Conservation (phyloP, 495 filamentous ascomycete genomes). For the Tuber microsphaerosporum region DNA sequence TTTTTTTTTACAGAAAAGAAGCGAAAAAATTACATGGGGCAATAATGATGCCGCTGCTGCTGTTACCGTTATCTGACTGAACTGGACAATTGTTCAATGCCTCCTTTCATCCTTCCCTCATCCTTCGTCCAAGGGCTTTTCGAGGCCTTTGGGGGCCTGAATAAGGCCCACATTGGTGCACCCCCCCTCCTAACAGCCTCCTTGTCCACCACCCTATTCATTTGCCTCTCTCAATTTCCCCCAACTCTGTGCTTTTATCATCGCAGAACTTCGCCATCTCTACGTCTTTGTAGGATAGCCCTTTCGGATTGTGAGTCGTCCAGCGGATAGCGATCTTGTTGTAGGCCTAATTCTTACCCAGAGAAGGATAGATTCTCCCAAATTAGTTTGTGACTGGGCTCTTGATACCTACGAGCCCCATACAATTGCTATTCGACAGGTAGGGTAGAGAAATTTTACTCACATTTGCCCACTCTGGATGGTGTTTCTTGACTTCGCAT, state of each 20-base stretch:
- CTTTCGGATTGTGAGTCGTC: constrained; percentile 67
- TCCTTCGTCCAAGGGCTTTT: not conserved
- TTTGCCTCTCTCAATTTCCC: constrained; percentile 44
- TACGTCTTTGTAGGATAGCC: constrained; percentile 63
- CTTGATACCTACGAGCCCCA: not conserved
- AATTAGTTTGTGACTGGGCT: not conserved
- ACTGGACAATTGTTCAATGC: not conserved
- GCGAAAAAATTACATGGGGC: not conserved
- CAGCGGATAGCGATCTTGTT: constrained; percentile 59
- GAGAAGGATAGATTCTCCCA: constrained; percentile 4
- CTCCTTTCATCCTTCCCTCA: not conserved
- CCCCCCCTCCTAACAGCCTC: constrained; percentile 30
- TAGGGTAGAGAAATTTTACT: constrained; percentile 5
- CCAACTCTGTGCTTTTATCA: constrained; percentile 49
- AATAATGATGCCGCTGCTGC: not conserved
- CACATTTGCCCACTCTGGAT: constrained; percentile 40
- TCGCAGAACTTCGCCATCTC: constrained; percentile 62
- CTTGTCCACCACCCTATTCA: not conserved
- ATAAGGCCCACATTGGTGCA: constrained; percentile 31
- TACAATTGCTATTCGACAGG: not conserved
- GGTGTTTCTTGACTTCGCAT: constrained; percentile 32
- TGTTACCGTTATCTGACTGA: not conserved
- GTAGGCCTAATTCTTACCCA: constrained; percentile 48
- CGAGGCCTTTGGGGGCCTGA: constrained; percentile 15
- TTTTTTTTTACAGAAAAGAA: constrained; percentile 1